These are phyloP conservation scores for Eurotiales sp. DNA, from an alignment of 2,329 filamentous ascomycete genomes.

Conservation along the genomic window DNA sequence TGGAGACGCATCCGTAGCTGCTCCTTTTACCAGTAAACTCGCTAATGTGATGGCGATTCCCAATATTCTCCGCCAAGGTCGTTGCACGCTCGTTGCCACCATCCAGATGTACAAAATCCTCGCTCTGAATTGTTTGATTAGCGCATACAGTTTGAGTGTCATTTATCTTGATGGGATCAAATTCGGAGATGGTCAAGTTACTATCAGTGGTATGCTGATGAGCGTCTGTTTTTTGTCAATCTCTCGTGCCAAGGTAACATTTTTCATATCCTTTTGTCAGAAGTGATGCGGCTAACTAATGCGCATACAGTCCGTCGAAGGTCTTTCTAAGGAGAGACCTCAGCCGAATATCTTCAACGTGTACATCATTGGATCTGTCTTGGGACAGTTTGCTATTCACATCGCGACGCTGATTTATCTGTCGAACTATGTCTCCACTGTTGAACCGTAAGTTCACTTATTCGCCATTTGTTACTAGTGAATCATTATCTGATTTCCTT, in stretches of 20 bases:
- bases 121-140: constrained; percentile 95
- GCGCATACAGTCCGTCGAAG: constrained; percentile 69
- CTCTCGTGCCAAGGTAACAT: constrained; percentile 76
- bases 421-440: constrained; percentile 77
- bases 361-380: constrained; percentile 96
- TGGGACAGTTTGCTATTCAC: constrained; percentile 95
- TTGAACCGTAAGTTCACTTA: constrained; percentile 68
- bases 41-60: constrained; percentile 95
- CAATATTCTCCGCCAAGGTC: constrained; percentile 96
- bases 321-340: constrained; percentile 90
- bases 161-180: constrained; percentile 98
- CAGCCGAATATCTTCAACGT: constrained; percentile 99
- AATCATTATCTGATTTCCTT: constrained; percentile 25
- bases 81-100: constrained; percentile 94
- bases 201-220: constrained; percentile 99
- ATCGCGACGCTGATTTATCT: constrained; percentile 93
- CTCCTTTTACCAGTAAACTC: constrained; percentile 95
- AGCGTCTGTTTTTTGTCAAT: constrained; percentile 98
- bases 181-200: constrained; percentile 97
- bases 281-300: constrained; percentile 13
- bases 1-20: constrained; percentile 93
- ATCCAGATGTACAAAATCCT: constrained; percentile 99
- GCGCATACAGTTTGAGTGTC: constrained; percentile 93
- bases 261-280: background rate
- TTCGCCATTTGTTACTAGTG: background rate